phyloP scores from a whole-genome alignment of 2,329 filamentous ascomycete species.

The Huntiella omanensis region DNA sequence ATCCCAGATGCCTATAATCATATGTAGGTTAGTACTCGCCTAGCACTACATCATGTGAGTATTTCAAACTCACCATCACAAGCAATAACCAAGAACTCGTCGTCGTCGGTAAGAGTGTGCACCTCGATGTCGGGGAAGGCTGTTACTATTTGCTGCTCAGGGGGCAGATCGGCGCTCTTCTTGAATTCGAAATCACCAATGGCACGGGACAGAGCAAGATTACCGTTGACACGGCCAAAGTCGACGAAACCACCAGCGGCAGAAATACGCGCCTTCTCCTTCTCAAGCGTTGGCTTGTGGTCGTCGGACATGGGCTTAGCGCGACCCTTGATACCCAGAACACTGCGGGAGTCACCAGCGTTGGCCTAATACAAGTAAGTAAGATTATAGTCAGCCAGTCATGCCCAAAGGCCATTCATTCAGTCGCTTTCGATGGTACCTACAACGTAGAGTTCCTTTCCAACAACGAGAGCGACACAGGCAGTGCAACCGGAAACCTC shows the following conservation, averaged over 20 bases:
- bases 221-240: conserved; percentile 95
- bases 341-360: conserved; percentile 85
- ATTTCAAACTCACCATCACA: conserved; percentile 55
- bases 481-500: conserved; percentile 97
- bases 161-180: conserved; percentile 89
- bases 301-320: conserved; percentile 98
- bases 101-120: conserved; percentile 78
- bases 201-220: conserved; percentile 85
- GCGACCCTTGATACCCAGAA: conserved; percentile 87
- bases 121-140: conserved; percentile 87
- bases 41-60: background rate
- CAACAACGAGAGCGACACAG: conserved; percentile 73
- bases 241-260: conserved; percentile 95
- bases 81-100: conserved; percentile 86
- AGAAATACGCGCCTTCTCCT: conserved; percentile 87
- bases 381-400: background rate
- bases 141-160: conserved; percentile 97
- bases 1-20: conserved; percentile 78
- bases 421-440: conserved; percentile 23
- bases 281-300: conserved; percentile 97
- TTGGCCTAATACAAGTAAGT: conserved; percentile 48
- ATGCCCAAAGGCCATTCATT: background rate
- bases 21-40: conserved; percentile 3
- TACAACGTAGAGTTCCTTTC: conserved; percentile 89
- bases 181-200: conserved; percentile 99